phyloP scores from a whole-genome alignment of 768 basidiomycete genomes.

The Tulasnella sp. region DNA sequence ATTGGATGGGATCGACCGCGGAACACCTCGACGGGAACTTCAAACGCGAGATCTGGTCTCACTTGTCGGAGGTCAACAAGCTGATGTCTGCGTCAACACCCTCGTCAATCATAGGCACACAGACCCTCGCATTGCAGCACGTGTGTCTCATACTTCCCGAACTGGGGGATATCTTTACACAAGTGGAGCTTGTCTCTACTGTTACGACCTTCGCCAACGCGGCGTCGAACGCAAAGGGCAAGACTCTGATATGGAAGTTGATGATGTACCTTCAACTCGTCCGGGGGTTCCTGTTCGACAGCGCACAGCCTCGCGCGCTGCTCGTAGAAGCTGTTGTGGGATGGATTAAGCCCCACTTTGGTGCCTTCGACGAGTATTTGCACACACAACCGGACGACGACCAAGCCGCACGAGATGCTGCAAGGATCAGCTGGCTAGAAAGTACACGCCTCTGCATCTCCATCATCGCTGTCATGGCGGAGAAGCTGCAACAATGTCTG shows the following conservation, averaged over 20 bases:
- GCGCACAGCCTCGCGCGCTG: constrained; percentile 61
- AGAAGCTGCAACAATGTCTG: constrained; percentile 74
- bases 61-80: constrained; percentile 69
- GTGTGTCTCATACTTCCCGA: constrained; percentile 89
- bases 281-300: constrained; percentile 79
- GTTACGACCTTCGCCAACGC: constrained; percentile 73
- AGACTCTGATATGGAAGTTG: constrained; percentile 86
- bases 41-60: constrained; percentile 67
- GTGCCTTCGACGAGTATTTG: constrained; percentile 74
- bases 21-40: constrained; percentile 80
- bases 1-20: constrained; percentile 69
- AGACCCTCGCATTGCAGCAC: constrained; percentile 86
- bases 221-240: constrained; percentile 65
- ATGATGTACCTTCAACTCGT: constrained; percentile 90
- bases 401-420: constrained; percentile 55
- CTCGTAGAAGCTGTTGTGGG: constrained; percentile 80
- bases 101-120: constrained; percentile 87
- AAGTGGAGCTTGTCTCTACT: constrained; percentile 76
- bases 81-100: constrained; percentile 80
- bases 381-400: constrained; percentile 54
- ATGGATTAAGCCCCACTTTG: constrained; percentile 95
- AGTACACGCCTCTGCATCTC: constrained; percentile 82
- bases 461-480: constrained; percentile 79
- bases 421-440: constrained; percentile 83
- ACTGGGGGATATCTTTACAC: constrained; percentile 66